Conservation (phyloP, 2,329 filamentous ascomycete species). For the Talaromyces verruculosus region DNA sequence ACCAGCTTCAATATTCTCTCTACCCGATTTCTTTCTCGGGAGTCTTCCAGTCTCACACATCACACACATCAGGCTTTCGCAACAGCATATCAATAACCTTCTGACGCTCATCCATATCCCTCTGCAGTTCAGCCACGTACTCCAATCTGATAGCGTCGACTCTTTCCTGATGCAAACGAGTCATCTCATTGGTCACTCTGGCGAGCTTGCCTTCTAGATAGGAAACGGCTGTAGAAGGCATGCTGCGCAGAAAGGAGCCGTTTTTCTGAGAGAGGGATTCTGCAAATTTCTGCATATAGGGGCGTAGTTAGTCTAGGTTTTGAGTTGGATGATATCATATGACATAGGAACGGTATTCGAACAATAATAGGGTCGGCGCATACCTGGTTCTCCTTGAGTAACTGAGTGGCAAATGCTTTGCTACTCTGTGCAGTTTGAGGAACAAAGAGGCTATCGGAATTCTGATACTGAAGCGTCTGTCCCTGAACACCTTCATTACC, state of each 20-base stretch:
- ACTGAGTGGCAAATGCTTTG: not conserved
- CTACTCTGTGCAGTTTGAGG: not conserved
- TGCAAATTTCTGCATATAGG: not conserved
- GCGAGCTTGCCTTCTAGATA: slow-evolving; percentile 8
- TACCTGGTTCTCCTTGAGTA: slow-evolving; percentile 9
- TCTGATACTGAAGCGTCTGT: not conserved
- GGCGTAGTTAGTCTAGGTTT: not conserved
- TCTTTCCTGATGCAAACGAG: slow-evolving; percentile 14
- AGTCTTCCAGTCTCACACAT: not conserved
- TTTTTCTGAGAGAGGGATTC: slow-evolving; percentile 2
- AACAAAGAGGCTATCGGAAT: not conserved
- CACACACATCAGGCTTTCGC: not conserved
- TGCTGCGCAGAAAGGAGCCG: not conserved
- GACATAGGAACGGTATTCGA: too few relatives aligned
- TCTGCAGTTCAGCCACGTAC: slow-evolving; percentile 14
- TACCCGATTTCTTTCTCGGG: not conserved
- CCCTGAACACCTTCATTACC: not conserved
- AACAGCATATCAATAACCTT: slow-evolving; percentile 19
- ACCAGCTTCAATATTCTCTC: not conserved
- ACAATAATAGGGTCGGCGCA: not conserved
- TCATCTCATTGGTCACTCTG: not conserved
- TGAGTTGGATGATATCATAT: not conserved
- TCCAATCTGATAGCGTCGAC: slow-evolving; percentile 13
- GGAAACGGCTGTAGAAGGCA: not conserved
- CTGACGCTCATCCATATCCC: slow-evolving; percentile 17